Percentiles rank a stretch among this genome's conserved stretches.
These are phyloP conservation scores for Boletus speciosus DNA, from an alignment of 768 basidiomycete species.

Conservation along the genomic window DNA sequence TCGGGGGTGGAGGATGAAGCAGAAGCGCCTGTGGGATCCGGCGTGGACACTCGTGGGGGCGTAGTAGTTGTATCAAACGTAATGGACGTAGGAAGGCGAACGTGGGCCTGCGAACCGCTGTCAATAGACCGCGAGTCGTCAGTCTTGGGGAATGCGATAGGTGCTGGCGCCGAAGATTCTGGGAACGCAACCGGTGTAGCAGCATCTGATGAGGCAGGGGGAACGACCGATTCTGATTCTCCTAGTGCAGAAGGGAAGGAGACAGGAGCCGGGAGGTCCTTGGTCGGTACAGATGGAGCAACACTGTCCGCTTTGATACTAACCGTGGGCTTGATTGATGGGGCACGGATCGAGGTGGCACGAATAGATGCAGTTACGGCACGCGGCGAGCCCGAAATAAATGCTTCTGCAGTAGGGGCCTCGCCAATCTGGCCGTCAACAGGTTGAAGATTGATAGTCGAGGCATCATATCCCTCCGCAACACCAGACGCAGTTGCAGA, in stretches of 20 bases:
- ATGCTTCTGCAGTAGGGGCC: conserved; percentile 11
- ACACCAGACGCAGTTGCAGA: conserved; percentile 24
- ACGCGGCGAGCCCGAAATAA: conserved; percentile 15
- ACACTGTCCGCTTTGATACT: conserved; percentile 23
- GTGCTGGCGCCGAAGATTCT: conserved; percentile 27
- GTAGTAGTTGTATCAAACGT: conserved; percentile 61
- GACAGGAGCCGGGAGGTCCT: conserved; percentile 27
- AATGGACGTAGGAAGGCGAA: conserved; percentile 35
- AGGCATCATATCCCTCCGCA: conserved; percentile 27
- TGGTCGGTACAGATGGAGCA: conserved; percentile 27
- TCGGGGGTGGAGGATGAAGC: conserved; percentile 61
- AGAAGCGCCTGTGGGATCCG: conserved; percentile 59
- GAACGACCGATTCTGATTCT: conserved; percentile 6
- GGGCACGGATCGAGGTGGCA: conserved; percentile 15
- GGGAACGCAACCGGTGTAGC: conserved; percentile 36
- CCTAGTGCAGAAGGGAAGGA: conserved; percentile 33
- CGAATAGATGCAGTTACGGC: conserved; percentile 15
- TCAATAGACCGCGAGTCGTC: conserved; percentile 32
- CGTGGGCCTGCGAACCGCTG: conserved; percentile 25
- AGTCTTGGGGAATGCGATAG: conserved; percentile 43
- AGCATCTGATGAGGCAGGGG: conserved; percentile 12
- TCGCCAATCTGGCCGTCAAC: conserved; percentile 16
- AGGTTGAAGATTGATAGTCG: conserved; percentile 16
- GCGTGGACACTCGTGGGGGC: conserved; percentile 68
- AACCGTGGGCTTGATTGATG: conserved; percentile 22